Percentiles rank a stretch among this genome's conserved stretches.
Conservation (phyloP, 2,329 filamentous ascomycete species). For the Colletotrichum costaricense region DNA sequence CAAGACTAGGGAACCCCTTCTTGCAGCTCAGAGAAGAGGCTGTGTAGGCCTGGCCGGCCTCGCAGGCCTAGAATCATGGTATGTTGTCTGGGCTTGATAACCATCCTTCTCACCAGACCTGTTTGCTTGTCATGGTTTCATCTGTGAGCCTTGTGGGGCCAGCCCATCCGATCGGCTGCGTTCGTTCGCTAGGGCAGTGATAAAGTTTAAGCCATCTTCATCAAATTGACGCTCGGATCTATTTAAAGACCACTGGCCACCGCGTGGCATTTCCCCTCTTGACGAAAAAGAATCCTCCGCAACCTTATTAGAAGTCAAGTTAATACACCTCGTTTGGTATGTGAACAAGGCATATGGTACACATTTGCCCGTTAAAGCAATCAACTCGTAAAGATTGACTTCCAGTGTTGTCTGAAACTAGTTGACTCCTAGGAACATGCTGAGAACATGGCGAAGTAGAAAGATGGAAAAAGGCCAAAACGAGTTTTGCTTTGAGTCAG, state of each 20-base stretch:
- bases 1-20: not conserved
- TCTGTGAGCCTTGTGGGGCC: not conserved
- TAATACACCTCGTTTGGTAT: not conserved
- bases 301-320: not conserved
- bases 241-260: not conserved
- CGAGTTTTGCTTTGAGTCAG: not conserved
- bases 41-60: not conserved
- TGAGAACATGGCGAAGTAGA: too few relatives aligned
- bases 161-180: not conserved
- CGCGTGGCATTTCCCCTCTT: not conserved
- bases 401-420: too few relatives aligned
- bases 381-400: too few relatives aligned
- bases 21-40: not conserved
- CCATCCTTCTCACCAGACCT: not conserved
- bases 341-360: too few relatives aligned
- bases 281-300: not conserved
- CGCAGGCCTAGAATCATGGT: not conserved
- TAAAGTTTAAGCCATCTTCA: not conserved
- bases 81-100: not conserved
- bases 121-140: not conserved
- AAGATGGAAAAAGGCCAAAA: too few relatives aligned
- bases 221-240: not conserved
- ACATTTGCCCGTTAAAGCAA: too few relatives aligned
- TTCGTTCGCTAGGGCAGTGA: not conserved
- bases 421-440: too few relatives aligned